These are phyloP conservation scores for Ulvella scutata DNA, from an alignment of 139 green algal genomes.

Conservation along the genomic window DNA sequence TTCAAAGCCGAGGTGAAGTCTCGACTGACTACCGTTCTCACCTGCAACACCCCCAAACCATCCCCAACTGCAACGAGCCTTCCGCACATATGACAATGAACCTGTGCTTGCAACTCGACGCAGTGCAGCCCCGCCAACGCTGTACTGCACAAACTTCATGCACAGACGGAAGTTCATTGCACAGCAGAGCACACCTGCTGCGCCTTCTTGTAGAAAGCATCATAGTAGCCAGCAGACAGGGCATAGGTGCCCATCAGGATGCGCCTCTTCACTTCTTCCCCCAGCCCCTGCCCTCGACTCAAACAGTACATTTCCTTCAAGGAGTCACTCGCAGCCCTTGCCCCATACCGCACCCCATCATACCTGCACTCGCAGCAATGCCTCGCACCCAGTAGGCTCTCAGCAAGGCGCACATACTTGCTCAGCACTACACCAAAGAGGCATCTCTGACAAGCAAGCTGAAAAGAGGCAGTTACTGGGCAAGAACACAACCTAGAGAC, in stretches of 20 bases:
- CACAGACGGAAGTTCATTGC: too few relatives aligned
- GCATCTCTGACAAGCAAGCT: too few relatives aligned
- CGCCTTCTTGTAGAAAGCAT: slow-evolving; percentile 92
- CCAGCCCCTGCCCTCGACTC: slow-evolving; percentile 49
- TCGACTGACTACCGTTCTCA: slow-evolving; percentile 66
- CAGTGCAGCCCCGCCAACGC: too few relatives aligned
- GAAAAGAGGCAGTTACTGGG: too few relatives aligned
- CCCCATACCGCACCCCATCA: slow-evolving; percentile 84
- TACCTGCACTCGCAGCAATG: too few relatives aligned
- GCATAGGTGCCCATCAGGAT: slow-evolving; percentile 98
- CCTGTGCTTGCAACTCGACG: neutral
- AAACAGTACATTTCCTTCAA: slow-evolving; percentile 42
- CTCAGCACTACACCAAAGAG: too few relatives aligned
- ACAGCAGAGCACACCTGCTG: slow-evolving; percentile 48
- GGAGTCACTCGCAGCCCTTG: slow-evolving; percentile 14
- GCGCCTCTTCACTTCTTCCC: slow-evolving; percentile 76
- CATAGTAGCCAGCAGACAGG: slow-evolving; percentile 85
- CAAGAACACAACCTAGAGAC: too few relatives aligned
- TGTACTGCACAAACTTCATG: too few relatives aligned
- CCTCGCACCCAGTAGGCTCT: too few relatives aligned
- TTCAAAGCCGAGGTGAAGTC: slow-evolving; percentile 45
- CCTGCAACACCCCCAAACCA: too few relatives aligned
- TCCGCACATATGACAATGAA: neutral
- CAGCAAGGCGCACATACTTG: too few relatives aligned
- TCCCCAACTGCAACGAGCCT: neutral